Base-by-base conservation (phyloP, 225 moss, liverwort and hornwort genomes). In the Marchantia paleacea region DNA sequence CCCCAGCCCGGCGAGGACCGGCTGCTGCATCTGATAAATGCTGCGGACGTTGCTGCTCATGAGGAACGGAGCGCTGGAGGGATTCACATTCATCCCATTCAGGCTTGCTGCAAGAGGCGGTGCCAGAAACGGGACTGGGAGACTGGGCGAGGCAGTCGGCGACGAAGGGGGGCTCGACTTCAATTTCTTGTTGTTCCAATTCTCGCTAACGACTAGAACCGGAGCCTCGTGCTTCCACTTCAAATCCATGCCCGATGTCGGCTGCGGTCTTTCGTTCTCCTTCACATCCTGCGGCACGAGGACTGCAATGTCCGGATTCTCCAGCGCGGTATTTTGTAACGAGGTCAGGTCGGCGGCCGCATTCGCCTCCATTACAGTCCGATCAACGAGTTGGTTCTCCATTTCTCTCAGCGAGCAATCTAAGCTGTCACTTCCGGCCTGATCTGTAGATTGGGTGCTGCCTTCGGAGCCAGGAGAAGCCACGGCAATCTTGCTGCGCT, bases 161-260 rank as follows among this genome's bases (percentile, higher is more conserved):
- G 76, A 62, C 22, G 76, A 61, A 0, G 76, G 62, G 3, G 76
- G 61, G 20, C 22, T 39, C 10, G 39, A 7, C 22, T 76, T 76
- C 47, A 76, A 20, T 76, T 57, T 76, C 61, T 76, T 76, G 60
- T 3, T 54, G 76, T 61, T 54, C 76, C 76, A 76, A 61, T 62
- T 76, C 20, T 76, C 60, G 12, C 16, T 62, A 10, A 3, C 54
- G 52, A 53, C 74, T 12, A 74, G 28, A 74, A 26, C 25, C 1
- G 26, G 74, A 47, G 47, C 22, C 49, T 61, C 60, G 60, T 61
- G 60, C 18, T 76, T 61, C 58, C 58, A 61, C 60, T 60, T 76
- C 61, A 60, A n/a, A 31, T 76, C 61, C 60, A 31, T 58, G 76
- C 60, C 49, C 39, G 62, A 55, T 19, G 75, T 19, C 10, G 75